phyloP scores from a whole-genome alignment of 2,329 filamentous ascomycete species.

The Macroventuria anomochaeta region DNA sequence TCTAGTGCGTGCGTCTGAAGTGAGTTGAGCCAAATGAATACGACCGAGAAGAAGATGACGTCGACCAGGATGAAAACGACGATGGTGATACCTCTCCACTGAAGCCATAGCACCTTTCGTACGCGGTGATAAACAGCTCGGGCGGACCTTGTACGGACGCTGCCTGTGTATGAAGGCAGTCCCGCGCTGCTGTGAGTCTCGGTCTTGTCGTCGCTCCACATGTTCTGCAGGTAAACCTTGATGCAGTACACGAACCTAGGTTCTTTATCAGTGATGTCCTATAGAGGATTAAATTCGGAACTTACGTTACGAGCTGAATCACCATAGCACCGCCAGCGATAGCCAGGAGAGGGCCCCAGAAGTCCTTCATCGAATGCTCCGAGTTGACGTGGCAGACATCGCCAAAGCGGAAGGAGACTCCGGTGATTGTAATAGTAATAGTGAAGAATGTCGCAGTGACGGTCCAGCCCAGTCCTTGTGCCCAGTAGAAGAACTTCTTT shows the following conservation, averaged over 20 bases:
- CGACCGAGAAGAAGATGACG: conserved; percentile 89
- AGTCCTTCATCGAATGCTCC: conserved; percentile 77
- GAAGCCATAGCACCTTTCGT: conserved; percentile 82
- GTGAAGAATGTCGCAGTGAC: conserved; percentile 78
- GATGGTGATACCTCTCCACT: conserved; percentile 92
- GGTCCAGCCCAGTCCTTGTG: conserved; percentile 82
- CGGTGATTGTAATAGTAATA: conserved; percentile 80
- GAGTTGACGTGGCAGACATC: conserved; percentile 95
- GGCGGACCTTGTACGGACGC: conserved; percentile 79
- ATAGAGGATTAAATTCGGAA: not conserved
- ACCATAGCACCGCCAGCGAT: conserved; percentile 79
- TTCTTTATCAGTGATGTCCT: conserved; percentile 15
- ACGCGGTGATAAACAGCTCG: conserved; percentile 88
- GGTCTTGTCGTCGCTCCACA: conserved; percentile 74
- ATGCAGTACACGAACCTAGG: conserved; percentile 76
- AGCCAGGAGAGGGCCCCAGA: conserved; percentile 87
- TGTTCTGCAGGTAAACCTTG: conserved; percentile 87
- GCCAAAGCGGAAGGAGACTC: conserved; percentile 93
- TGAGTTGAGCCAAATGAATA: conserved; percentile 81
- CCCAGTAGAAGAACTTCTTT: conserved; percentile 84
- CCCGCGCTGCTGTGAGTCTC: conserved; percentile 67
- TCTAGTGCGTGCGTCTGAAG: conserved; percentile 65
- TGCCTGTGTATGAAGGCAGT: conserved; percentile 72
- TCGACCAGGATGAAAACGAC: conserved; percentile 89
- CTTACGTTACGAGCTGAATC: conserved; percentile 83